Conservation (phyloP, 164 flowering plant species). For the Kingdonia uniflora region DNA sequence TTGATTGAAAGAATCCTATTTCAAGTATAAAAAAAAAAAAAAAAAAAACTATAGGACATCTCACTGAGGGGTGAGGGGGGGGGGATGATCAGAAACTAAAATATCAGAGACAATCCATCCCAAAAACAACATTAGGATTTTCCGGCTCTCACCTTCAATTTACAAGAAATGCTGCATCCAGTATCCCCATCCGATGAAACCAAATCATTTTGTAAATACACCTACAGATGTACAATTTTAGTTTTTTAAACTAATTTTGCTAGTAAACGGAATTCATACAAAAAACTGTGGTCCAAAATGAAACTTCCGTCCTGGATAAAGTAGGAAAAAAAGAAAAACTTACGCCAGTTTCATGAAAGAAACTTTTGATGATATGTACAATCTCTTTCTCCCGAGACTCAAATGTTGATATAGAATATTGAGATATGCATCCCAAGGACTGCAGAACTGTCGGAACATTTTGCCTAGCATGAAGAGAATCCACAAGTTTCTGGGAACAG, state of each 20-base stretch:
- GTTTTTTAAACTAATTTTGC: background rate
- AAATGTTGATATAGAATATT: constrained; percentile 42
- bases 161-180: constrained; percentile 34
- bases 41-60: too few species aligned
- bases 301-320: background rate
- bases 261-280: background rate
- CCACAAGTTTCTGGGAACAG: constrained; percentile 53
- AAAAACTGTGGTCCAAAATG: background rate
- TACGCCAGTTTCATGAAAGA: constrained; percentile 31
- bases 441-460: constrained; percentile 70
- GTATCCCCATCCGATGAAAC: constrained; percentile 18
- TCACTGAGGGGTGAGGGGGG: too few species aligned
- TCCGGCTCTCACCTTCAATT: constrained; percentile 42
- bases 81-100: background rate
- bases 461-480: constrained; percentile 37
- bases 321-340: constrained; percentile 8
- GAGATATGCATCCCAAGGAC: constrained; percentile 77
- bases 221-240: constrained; percentile 18
- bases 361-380: constrained; percentile 25
- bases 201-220: constrained; percentile 17
- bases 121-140: background rate
- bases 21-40: too few species aligned
- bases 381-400: constrained; percentile 43
- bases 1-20: too few species aligned
- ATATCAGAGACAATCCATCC: background rate